phyloP scores from a whole-genome alignment of 164 flowering plant species.

The Vitis labrusca region DNA sequence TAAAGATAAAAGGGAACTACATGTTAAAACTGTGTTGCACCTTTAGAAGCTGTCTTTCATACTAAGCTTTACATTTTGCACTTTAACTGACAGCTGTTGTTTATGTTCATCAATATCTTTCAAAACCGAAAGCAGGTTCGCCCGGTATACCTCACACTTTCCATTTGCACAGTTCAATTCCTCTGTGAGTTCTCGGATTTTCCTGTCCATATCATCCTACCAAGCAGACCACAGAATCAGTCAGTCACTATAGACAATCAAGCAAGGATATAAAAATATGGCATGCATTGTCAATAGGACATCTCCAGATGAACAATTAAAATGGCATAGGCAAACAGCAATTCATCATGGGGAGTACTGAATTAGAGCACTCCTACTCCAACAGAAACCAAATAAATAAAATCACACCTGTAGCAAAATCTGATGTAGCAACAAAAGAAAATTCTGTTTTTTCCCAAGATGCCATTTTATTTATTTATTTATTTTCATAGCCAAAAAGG shows the following conservation, averaged over 20 bases:
- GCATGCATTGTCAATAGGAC: no score
- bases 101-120: slow-evolving; percentile 64
- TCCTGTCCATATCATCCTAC: slow-evolving; percentile 60
- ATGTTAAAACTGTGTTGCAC: slow-evolving; percentile 13
- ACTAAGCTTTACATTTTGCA: slow-evolving; percentile 51
- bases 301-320: no score
- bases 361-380: no score
- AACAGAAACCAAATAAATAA: no score
- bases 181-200: slow-evolving; percentile 36
- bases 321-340: no score
- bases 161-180: slow-evolving; percentile 46
- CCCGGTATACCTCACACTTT: slow-evolving; percentile 57
- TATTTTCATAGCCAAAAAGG: no score
- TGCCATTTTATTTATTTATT: no score
- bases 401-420: no score
- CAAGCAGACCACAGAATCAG: not conserved
- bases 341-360: no score
- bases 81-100: slow-evolving; percentile 50
- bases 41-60: slow-evolving; percentile 45
- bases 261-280: not conserved
- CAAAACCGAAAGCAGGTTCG: slow-evolving; percentile 47
- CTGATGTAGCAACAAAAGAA: no score
- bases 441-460: no score
- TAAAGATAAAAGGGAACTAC: slow-evolving; percentile 8
- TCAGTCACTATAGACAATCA: not conserved